Percentiles rank a stretch among this genome's conserved stretches.
Conservation (phyloP, 1,139 yeast species). For the Candida dubliniensis region DNA sequence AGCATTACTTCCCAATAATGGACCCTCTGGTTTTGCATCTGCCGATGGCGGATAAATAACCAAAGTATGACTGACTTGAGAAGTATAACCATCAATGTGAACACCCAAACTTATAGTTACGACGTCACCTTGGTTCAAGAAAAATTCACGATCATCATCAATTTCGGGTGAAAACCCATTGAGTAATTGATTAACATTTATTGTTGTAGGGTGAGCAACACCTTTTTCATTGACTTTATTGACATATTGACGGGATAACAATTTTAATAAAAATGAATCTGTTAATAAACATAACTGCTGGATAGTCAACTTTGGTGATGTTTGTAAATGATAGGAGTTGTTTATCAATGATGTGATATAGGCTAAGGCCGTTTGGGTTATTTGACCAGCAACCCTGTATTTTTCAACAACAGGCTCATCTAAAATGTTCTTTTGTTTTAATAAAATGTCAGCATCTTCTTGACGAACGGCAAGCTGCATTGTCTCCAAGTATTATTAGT, state of each 20-base stretch:
- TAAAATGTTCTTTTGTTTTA: slow-evolving; percentile 72
- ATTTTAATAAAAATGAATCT: slow-evolving; percentile 65
- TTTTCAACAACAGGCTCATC: slow-evolving; percentile 66
- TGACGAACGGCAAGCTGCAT: slow-evolving; percentile 69
- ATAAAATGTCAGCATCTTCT: slow-evolving; percentile 70
- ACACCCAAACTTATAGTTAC: slow-evolving; percentile 83
- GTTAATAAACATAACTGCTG: slow-evolving; percentile 82
- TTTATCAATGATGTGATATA: slow-evolving; percentile 68
- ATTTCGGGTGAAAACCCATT: slow-evolving; percentile 85
- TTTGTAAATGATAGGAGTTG: slow-evolving; percentile 62
- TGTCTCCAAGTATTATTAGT: not conserved
- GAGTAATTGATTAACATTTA: slow-evolving; percentile 79
- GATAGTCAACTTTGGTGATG: slow-evolving; percentile 48
- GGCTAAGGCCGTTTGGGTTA: slow-evolving; percentile 80
- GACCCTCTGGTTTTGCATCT: slow-evolving; percentile 60
- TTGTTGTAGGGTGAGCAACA: slow-evolving; percentile 85
- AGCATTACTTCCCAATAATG: slow-evolving; percentile 79
- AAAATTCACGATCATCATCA: slow-evolving; percentile 56
- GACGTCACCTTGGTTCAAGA: slow-evolving; percentile 74
- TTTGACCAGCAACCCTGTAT: slow-evolving; percentile 87
- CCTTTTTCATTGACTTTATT: slow-evolving; percentile 74
- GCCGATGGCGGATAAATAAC: slow-evolving; percentile 68
- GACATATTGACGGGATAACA: slow-evolving; percentile 55
- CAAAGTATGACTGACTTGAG: slow-evolving; percentile 80
- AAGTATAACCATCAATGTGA: slow-evolving; percentile 93